Evolutionary conservation across 106 monocot species (phyloP).

Genomic region (Platanthera guangdongensis): DNA sequence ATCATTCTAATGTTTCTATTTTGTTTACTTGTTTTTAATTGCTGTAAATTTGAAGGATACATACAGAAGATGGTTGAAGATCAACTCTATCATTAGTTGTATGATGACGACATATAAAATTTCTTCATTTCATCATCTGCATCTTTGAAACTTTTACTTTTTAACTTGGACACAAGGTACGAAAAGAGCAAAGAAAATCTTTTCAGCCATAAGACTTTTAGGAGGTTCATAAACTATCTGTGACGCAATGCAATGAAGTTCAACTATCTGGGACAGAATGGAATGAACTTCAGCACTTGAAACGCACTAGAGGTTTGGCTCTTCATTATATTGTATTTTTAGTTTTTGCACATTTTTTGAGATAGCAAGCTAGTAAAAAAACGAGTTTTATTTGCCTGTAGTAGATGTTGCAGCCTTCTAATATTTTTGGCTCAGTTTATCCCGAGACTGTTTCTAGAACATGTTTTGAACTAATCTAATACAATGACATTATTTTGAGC

Average conservation of each 20-base stretch:
- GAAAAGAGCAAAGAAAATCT: slow-evolving; percentile 35
- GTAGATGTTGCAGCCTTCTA: not conserved
- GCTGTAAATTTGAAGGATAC: not conserved
- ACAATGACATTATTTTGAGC: not conserved
- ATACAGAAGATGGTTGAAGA: not conserved
- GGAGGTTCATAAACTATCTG: slow-evolving; percentile 33
- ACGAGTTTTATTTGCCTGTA: not conserved
- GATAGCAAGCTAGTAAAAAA: slow-evolving; percentile 1
- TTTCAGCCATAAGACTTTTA: slow-evolving; percentile 13
- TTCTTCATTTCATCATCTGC: not conserved
- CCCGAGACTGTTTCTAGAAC: not conserved
- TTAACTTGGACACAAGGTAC: slow-evolving; percentile 20
- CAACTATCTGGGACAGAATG: not conserved
- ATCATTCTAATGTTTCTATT: not conserved
- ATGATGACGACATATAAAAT: not conserved
- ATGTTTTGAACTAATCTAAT: not conserved
- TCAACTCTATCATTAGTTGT: not conserved
- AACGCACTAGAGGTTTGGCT: slow-evolving; percentile 34
- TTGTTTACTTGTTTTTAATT: not conserved
- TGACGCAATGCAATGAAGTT: slow-evolving; percentile 18
- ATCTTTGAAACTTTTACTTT: not conserved
- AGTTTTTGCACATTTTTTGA: not conserved
- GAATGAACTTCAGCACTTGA: slow-evolving; percentile 29
- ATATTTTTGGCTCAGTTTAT: not conserved
- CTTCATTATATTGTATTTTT: not conserved